phyloP scores from a whole-genome alignment of 1,284 basidiomycete species.

The Phenoliferia sp. region DNA sequence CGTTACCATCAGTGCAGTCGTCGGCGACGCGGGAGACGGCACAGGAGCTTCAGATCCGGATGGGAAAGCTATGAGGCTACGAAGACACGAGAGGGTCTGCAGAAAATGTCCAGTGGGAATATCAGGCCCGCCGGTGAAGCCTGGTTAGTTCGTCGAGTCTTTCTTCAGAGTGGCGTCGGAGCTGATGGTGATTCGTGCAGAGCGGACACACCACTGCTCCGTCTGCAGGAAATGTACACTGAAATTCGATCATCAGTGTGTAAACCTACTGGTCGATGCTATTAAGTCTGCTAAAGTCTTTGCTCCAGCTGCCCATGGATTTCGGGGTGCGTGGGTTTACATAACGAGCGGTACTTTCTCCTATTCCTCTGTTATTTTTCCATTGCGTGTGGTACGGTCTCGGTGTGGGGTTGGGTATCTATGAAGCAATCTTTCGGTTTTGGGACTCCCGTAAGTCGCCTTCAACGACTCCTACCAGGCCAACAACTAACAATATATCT shows the following conservation, averaged over 20 bases:
- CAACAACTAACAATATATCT: not conserved
- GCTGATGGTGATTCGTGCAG: slow-evolving; percentile 14
- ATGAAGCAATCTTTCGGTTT: slow-evolving; percentile 22
- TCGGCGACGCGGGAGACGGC: slow-evolving; percentile 1
- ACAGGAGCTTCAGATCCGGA: not conserved
- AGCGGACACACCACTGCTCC: slow-evolving; percentile 92
- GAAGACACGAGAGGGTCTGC: slow-evolving; percentile 22
- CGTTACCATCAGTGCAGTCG: too few relatives aligned
- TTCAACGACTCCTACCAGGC: not conserved
- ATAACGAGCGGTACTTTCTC: slow-evolving; percentile 94
- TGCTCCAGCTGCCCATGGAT: slow-evolving; percentile 61
- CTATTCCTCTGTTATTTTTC: slow-evolving; percentile 70
- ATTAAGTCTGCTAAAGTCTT: slow-evolving; percentile 16
- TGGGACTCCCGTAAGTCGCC: not conserved
- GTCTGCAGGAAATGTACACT: slow-evolving; percentile 88
- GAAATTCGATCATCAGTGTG: slow-evolving; percentile 90
- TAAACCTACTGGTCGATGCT: slow-evolving; percentile 22
- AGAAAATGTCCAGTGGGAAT: slow-evolving; percentile 46
- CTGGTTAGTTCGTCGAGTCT: slow-evolving; percentile 56
- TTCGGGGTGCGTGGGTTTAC: slow-evolving; percentile 69
- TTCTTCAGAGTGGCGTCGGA: not conserved
- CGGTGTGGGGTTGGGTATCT: slow-evolving; percentile 27
- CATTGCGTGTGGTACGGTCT: slow-evolving; percentile 28
- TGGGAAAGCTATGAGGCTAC: not conserved
- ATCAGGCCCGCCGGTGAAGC: slow-evolving; percentile 56